Conservation (phyloP, 805 yeast species). For the Helenozyma baotianmanensis region DNA sequence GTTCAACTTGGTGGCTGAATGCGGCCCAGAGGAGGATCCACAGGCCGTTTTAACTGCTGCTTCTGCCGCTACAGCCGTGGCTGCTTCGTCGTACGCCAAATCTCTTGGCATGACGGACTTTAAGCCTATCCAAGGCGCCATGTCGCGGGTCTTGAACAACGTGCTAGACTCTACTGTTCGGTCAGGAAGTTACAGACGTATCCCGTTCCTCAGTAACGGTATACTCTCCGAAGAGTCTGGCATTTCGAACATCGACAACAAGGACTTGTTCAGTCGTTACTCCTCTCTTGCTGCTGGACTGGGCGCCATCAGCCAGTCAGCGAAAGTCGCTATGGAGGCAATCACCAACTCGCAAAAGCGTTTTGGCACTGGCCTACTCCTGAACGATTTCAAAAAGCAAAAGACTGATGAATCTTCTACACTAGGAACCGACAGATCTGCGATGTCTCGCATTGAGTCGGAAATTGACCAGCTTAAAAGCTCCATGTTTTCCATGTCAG, state of each 20-base stretch:
- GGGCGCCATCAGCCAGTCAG: too few species aligned
- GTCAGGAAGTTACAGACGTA: constrained; percentile 8
- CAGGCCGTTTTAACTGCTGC: constrained; percentile 21
- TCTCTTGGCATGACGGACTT: constrained; percentile 4
- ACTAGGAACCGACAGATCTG: too few species aligned
- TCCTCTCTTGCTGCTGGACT: too few species aligned
- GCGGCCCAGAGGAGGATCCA: constrained; percentile 29
- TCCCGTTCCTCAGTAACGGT: constrained; percentile 7
- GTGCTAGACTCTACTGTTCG: constrained; percentile 10
- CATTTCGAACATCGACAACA: too few species aligned
- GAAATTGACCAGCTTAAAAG: constrained; percentile 1
- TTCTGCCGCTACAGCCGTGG: constrained; percentile 22
- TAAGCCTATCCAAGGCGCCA: constrained; percentile 3
- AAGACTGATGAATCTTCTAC: too few species aligned
- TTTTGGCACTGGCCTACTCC: too few species aligned
- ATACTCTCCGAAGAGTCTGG: too few species aligned
- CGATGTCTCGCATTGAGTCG: constrained; percentile 1
- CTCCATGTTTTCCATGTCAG: neutral
- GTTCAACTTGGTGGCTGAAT: constrained; percentile 33
- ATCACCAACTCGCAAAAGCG: constrained; percentile 4
- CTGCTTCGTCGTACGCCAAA: constrained; percentile 6
- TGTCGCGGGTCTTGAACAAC: constrained; percentile 8
- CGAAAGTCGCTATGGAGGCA: too few species aligned
- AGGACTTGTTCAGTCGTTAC: too few species aligned
- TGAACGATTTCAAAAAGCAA: too few species aligned